phyloP scores from a whole-genome alignment of 805 yeast genomes.

The Pichia sporocuriosa region DNA sequence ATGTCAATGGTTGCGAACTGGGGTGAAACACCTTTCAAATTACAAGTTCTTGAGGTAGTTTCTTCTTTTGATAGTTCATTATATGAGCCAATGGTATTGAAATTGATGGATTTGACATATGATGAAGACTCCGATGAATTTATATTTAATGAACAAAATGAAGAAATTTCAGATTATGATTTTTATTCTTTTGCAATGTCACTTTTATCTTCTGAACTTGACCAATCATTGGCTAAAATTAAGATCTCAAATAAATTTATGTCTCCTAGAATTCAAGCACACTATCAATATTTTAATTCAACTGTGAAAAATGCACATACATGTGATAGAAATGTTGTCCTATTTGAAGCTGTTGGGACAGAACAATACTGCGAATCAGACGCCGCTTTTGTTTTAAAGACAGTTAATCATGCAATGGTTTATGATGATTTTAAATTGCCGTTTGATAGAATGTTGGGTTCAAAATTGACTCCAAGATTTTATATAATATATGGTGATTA shows the following conservation, averaged over 20 bases:
- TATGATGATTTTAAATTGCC: conserved; percentile 25
- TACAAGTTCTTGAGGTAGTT: conserved; percentile 37
- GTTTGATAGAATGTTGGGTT: conserved; percentile 64
- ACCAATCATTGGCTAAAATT: conserved; percentile 31
- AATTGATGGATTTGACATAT: conserved; percentile 22
- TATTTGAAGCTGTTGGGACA: conserved; percentile 37
- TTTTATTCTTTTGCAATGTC: conserved; percentile 20
- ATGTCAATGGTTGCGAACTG: conserved; percentile 34
- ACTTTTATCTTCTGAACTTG: conserved; percentile 12
- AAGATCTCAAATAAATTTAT: conserved; percentile 40
- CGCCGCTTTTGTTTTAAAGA: conserved; percentile 74
- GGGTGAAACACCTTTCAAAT: conserved; percentile 35
- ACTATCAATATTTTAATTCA: conserved; percentile 44
- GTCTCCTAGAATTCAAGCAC: conserved; percentile 61
- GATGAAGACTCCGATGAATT: conserved; percentile 14
- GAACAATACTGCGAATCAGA: conserved; percentile 54
- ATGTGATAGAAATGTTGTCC: conserved; percentile 14
- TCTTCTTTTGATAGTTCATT: conserved; percentile 31
- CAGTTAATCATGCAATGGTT: conserved; percentile 31
- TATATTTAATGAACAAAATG: conserved; percentile 12
- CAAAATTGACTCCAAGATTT: conserved; percentile 25
- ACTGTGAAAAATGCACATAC: conserved; percentile 26
- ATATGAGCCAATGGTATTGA: conserved; percentile 30
- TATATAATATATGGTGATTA: conserved; percentile 65
- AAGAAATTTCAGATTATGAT: conserved; percentile 26